Base-by-base conservation (phyloP, 192 early-diverging fungal genomes). In the Pecoramyces ruminantium region DNA sequence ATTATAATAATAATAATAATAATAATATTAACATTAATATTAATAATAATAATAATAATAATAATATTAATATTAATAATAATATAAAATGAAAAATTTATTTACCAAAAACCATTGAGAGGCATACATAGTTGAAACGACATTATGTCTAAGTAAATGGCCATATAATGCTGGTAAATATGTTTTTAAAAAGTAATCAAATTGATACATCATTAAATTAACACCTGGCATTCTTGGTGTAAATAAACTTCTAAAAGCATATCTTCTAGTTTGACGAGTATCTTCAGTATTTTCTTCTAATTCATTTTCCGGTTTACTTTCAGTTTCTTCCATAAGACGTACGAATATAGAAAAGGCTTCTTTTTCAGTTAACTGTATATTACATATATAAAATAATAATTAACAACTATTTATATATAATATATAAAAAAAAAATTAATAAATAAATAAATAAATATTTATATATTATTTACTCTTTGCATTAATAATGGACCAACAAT, bases 341-440 rank as follows among this genome's bases (percentile, higher is more conserved):
- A 95, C 96, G 18, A 97, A 87, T 78, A 96, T 89, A 86, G 95
- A 93, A 86, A 99, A 99, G 0, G 97, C 94, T 84, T 98, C 95
- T 83, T 96, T 96, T 79, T 98, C 97, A n/a, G 96, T 94, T 96
- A 96, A 97, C 94, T 96, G 6, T 40, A 40, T 40, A n/a, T n/a
- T 34, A 34, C 30, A 11, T 34, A 34, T 34, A 34, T 34, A 34
- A 34, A 11, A 34, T 34, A 42, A 12, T 13, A 16, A n/a, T n/a
- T n/a, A n/a, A n/a, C n/a, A n/a, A n/a, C n/a, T n/a, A n/a, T n/a
- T n/a, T n/a, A n/a, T n/a, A n/a, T n/a, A n/a, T n/a, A n/a, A n/a
- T n/a, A n/a, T n/a, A n/a, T n/a, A n/a, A n/a, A n/a, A n/a, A n/a
- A n/a, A n/a, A n/a, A n/a, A n/a, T n/a, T n/a, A n/a, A n/a, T n/a